Evolutionary conservation across 2,329 filamentous ascomycete genomes (phyloP), one percentile per base, ranked within the genome.

Genomic region (Xylaria sp.): DNA sequence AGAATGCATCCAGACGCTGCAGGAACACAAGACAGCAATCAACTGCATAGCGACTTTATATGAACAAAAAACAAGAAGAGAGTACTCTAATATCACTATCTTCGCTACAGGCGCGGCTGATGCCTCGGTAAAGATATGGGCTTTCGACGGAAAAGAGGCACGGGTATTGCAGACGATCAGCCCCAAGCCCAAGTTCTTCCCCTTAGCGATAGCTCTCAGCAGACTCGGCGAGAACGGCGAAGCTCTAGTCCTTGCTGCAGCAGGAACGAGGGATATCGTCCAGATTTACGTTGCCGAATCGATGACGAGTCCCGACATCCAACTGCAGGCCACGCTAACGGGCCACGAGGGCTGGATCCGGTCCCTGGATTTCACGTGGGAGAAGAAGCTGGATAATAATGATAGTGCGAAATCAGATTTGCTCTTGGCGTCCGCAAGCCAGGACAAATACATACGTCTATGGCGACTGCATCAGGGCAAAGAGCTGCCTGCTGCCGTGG

Each of bases 291-390:
- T 91, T 46, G 85, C 90, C 1, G 82, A 86, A 76, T 83, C 41
- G 75, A 78, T 7, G 63, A 74, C 18, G 75, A 79, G 7, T 1
- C 66, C 79, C 2, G 81, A 86, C 0, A 97, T 97, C 75, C 84
- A 86, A 33, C 85, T 92, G 8, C 90, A 92, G 70, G 92, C 94
- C 13, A 94, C 90, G 0, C 86, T 99, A 23, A 87, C 89, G 0
- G 96, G 96, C 3, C 96, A 99, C 76, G 96, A 99, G 81, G 95
- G 93, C 66, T 99, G 96, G 96, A 90, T 99, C 56, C 87, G 95
- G 57, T 95, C 94, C 15, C 84, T 99, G 13, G 91, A 91, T 71
- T 96, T 99, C 73, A 88, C 89, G 1, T 83, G 83, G 68, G 92
- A 96, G 77, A 86, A 81, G 15, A 78, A 23, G 31, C 46, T 59